Base-by-base conservation (phyloP, 2,329 filamentous ascomycete species). In the Canariomyces notabilis region DNA sequence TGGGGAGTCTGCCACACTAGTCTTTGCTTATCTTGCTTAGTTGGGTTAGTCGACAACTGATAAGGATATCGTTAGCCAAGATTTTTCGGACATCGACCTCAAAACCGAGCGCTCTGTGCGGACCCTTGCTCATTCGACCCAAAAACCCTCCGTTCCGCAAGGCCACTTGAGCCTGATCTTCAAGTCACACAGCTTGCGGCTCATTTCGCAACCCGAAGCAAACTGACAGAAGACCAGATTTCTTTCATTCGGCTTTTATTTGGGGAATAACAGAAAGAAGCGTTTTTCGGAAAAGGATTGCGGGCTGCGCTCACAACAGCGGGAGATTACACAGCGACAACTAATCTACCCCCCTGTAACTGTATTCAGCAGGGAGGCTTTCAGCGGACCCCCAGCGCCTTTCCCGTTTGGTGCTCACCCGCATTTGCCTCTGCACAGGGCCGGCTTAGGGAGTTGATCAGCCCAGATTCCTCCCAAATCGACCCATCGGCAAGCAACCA, bases 381-480 rank as follows among this genome's bases (percentile, higher is more conserved):
- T 44, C 40, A 44, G 32, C 26, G 11, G 19, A 16, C 31, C 31
- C 29, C 32, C 37, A 53, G 48, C 47, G 29, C 49, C 42, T 51
- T 56, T 50, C 52, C 55, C 45, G 26, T 56, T 56, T 49, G 43
- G 50, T 44, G 19, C 32, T 31, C 44, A 37, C 47, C 49, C 49
- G 39, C 49, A 48, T 57, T 49, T 53, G 35, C 38, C 45, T 41
- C 42, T 42, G 37, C 36, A 33, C 43, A 29, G 33, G 37, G 21
- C 36, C 40, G 23, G 29, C 29, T 40, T 42, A 21, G 42, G 41
- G 33, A 53, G 45, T 41, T 41, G 42, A 58, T 59, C 57, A 56
- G 53, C 56, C 55, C 57, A 58, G 56, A 54, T 53, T 57, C 48
- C 52, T 50, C 18, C 42, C 42, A 48, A 45, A 56, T 59, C 57